phyloP scores from a whole-genome alignment of 1,284 basidiomycete species.

The Apiotrichum brassicae region DNA sequence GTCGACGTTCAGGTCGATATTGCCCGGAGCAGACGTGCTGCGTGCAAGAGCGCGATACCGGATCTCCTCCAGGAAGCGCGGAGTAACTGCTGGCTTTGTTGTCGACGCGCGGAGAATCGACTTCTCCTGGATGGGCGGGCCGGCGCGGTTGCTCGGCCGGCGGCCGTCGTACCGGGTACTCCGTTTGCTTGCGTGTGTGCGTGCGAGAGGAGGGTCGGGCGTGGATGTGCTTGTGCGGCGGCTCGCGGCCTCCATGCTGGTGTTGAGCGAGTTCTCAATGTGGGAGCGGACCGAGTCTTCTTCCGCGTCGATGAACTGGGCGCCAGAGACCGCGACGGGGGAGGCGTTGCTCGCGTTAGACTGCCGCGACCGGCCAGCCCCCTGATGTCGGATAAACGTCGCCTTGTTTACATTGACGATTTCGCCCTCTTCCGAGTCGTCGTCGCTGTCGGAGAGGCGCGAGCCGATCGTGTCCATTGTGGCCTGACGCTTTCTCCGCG shows the following conservation, averaged over 20 bases:
- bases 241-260: slow-evolving; percentile 54
- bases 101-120: slow-evolving; percentile 31
- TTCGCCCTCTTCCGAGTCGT: slow-evolving; percentile 42
- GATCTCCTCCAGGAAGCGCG: slow-evolving; percentile 44
- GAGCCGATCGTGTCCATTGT: slow-evolving; percentile 39
- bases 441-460: slow-evolving; percentile 30
- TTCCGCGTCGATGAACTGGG: slow-evolving; percentile 86
- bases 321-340: slow-evolving; percentile 48
- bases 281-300: slow-evolving; percentile 78
- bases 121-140: slow-evolving; percentile 40
- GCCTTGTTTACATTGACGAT: slow-evolving; percentile 44
- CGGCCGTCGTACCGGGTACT: slow-evolving; percentile 25
- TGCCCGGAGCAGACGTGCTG: slow-evolving; percentile 30
- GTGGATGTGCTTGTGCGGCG: neutral
- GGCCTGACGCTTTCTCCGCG: slow-evolving; percentile 6
- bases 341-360: neutral
- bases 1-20: slow-evolving; percentile 15
- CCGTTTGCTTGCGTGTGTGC: neutral
- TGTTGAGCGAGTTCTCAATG: slow-evolving; percentile 71
- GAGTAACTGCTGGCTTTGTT: slow-evolving; percentile 24
- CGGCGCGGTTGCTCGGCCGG: neutral
- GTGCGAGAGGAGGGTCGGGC: neutral
- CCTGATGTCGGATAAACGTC: neutral
- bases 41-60: slow-evolving; percentile 34
- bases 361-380: neutral